Conservation (phyloP, 441 rosid species). For the Capsella rubella region DNA sequence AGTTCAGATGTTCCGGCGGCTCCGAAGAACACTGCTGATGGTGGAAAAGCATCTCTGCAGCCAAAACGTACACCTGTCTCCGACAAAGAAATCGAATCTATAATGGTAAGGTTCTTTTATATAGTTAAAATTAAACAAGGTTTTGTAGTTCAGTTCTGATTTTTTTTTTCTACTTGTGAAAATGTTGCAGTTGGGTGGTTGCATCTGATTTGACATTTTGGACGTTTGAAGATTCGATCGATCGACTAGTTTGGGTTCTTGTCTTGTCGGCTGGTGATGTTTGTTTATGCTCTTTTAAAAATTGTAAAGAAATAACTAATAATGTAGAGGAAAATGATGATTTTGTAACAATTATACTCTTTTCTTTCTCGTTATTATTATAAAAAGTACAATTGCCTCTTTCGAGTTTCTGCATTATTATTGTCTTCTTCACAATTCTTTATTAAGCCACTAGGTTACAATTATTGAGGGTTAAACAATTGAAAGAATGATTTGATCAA, state of each 20-base stretch:
- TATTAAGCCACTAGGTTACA: background rate
- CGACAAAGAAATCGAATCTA: constrained; percentile 80
- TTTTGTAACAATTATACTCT: constrained; percentile 25
- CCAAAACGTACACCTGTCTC: constrained; percentile 89
- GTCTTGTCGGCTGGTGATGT: constrained; percentile 20
- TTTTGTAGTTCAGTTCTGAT: background rate
- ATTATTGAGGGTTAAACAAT: background rate
- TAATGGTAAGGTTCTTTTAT: constrained; percentile 54
- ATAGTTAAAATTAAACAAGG: background rate
- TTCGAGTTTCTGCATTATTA: constrained; percentile 31
- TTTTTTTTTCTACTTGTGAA: background rate
- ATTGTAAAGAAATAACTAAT: constrained; percentile 30
- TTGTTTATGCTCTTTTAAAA: background rate
- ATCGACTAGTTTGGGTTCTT: background rate
- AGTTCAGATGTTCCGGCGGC: constrained; percentile 77
- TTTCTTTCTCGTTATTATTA: constrained; percentile 1
- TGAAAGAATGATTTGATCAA: background rate
- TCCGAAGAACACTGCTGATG: constrained; percentile 64
- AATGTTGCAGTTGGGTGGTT: constrained; percentile 44
- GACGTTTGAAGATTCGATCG: constrained; percentile 15
- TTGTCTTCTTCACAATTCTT: constrained; percentile 13
- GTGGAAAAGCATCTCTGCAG: constrained; percentile 91
- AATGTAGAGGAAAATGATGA: constrained; percentile 1
- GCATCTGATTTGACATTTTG: constrained; percentile 15
- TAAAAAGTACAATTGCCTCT: background rate